These are phyloP conservation scores for Boletus tomentosulus DNA, from an alignment of 768 basidiomycete genomes.

Conservation along the genomic window DNA sequence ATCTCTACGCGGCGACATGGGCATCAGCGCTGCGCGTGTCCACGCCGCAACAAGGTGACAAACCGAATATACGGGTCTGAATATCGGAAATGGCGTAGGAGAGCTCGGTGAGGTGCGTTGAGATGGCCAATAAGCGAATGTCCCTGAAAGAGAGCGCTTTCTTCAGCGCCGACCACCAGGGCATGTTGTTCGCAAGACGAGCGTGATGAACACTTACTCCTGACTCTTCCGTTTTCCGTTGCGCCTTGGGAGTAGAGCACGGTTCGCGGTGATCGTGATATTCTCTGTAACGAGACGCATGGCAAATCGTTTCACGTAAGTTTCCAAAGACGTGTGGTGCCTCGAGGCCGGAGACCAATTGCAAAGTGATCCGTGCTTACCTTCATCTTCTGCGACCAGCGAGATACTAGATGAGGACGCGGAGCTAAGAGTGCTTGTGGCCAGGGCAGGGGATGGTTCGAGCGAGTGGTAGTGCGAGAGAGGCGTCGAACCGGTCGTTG, in stretches of 20 bases:
- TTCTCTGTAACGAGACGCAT: slow-evolving; percentile 50
- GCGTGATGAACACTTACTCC: slow-evolving; percentile 51
- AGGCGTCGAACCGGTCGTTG: slow-evolving; percentile 28
- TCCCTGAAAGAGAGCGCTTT: slow-evolving; percentile 46
- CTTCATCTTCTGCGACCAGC: slow-evolving; percentile 59
- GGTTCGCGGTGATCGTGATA: slow-evolving; percentile 61
- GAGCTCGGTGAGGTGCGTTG: slow-evolving; percentile 83
- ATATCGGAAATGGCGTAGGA: slow-evolving; percentile 86
- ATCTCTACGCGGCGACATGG: slow-evolving; percentile 54
- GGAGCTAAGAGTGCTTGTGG: slow-evolving; percentile 18
- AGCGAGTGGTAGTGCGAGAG: slow-evolving; percentile 33
- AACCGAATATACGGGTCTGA: slow-evolving; percentile 88
- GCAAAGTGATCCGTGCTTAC: slow-evolving; percentile 36
- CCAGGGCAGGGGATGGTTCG: slow-evolving; percentile 24
- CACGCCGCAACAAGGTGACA: slow-evolving; percentile 10
- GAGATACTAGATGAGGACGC: slow-evolving; percentile 49
- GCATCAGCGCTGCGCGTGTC: slow-evolving; percentile 8
- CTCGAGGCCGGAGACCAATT: slow-evolving; percentile 17
- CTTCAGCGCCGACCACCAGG: slow-evolving; percentile 26
- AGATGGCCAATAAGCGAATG: slow-evolving; percentile 70
- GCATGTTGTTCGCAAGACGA: slow-evolving; percentile 18
- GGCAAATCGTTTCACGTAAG: slow-evolving; percentile 33
- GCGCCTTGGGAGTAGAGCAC: slow-evolving; percentile 37
- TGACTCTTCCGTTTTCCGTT: slow-evolving; percentile 55
- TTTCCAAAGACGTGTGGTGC: slow-evolving; percentile 23